A percentile compares a stretch with the other conserved stretches of the same genome.
phyloP scores from a whole-genome alignment of 2,329 filamentous ascomycete species.

The Arthrobotrys musiformis region DNA sequence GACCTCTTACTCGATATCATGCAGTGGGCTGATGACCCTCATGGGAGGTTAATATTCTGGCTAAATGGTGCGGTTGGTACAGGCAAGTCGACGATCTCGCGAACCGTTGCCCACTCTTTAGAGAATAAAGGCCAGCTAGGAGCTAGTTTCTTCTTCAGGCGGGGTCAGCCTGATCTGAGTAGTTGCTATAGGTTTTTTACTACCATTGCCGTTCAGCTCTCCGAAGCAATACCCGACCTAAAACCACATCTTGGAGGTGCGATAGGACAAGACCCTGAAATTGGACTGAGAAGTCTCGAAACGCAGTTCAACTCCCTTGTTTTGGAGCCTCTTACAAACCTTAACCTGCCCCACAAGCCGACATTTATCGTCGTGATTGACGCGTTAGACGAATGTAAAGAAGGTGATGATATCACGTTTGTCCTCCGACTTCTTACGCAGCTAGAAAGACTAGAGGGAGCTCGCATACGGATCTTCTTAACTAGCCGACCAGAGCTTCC shows the following conservation, averaged over 20 bases:
- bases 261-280: background rate
- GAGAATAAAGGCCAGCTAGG: too few species aligned
- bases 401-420: slow-evolving; percentile 57
- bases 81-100: background rate
- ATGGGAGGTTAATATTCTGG: background rate
- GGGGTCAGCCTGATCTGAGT: too few species aligned
- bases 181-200: slow-evolving; percentile 44
- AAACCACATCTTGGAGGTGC: background rate
- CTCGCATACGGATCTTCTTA: slow-evolving; percentile 56
- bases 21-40: background rate
- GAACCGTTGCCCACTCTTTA: background rate
- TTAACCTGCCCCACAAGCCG: background rate
- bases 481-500: slow-evolving; percentile 58
- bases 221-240: background rate
- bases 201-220: slow-evolving; percentile 23
- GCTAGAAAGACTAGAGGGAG: background rate
- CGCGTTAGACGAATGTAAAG: slow-evolving; percentile 60
- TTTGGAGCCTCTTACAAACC: slow-evolving; percentile 60
- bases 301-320: slow-evolving; percentile 64
- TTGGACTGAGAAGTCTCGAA: slow-evolving; percentile 53
- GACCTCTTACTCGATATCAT: background rate
- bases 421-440: slow-evolving; percentile 56
- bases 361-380: slow-evolving; percentile 59
- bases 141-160: too few species aligned
- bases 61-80: background rate